phyloP scores from a whole-genome alignment of 208 protist species.

The Crithidia bombi region DNA sequence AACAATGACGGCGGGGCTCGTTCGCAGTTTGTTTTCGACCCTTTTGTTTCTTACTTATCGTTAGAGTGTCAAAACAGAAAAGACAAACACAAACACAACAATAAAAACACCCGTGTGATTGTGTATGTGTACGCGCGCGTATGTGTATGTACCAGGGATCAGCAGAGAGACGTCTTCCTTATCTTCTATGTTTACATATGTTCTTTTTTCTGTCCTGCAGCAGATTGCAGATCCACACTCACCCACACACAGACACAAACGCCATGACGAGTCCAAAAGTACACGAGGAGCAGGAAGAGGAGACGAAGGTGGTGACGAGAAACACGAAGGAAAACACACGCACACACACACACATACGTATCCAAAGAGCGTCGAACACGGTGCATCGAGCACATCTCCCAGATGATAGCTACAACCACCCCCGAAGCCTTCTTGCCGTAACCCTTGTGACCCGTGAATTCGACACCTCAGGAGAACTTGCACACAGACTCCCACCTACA shows the following conservation, averaged over 20 bases:
- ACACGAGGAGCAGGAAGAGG: background rate
- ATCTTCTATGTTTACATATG: background rate
- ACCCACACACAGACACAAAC: background rate
- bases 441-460: too few species aligned
- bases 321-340: background rate
- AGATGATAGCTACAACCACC: too few species aligned
- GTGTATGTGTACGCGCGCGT: background rate
- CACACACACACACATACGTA: conserved; percentile 21
- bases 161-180: background rate
- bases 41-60: too few species aligned
- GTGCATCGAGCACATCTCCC: too few species aligned
- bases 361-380: too few species aligned
- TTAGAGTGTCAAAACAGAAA: background rate
- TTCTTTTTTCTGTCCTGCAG: too few species aligned
- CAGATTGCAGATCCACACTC: too few species aligned
- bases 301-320: background rate
- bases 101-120: background rate
- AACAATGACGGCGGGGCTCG: too few species aligned
- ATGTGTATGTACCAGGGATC: background rate
- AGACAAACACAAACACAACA: background rate
- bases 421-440: too few species aligned
- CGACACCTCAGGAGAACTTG: too few species aligned
- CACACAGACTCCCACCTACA: too few species aligned
- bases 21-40: too few species aligned
- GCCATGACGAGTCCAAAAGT: background rate